Percentiles rank a stretch among this genome's conserved stretches.
Evolutionary conservation across 805 yeast species (phyloP).

Genomic region (Metschnikowia aberdeeniae): DNA sequence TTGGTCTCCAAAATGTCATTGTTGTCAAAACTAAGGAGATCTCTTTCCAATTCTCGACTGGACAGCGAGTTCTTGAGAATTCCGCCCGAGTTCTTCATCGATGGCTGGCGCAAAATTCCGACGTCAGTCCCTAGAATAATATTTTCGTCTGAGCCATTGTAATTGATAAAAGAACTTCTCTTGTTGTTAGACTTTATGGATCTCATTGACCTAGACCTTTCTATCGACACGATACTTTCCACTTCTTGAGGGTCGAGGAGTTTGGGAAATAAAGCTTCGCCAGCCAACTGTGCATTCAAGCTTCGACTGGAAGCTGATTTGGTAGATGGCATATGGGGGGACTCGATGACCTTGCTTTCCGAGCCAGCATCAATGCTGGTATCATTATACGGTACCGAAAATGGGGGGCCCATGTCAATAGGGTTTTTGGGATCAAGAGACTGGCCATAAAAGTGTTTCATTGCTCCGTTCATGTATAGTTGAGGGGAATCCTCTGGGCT

Average conservation of each 20-base stretch:
- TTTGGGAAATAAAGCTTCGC: conserved; percentile 67
- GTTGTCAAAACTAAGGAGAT: conserved; percentile 10
- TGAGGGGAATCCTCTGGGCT: not conserved
- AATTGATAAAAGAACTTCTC: conserved; percentile 37
- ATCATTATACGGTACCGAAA: conserved; percentile 20
- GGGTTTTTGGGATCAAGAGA: conserved; percentile 8
- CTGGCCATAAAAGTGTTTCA: conserved; percentile 7
- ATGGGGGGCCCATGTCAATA: conserved; percentile 30
- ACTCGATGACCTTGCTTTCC: not conserved
- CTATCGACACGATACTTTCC: conserved; percentile 68
- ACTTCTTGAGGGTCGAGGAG: conserved; percentile 63
- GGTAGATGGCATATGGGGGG: not conserved
- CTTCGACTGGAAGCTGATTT: conserved; percentile 2
- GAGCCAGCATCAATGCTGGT: not conserved
- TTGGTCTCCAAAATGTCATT: conserved; percentile 1
- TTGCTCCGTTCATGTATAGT: not conserved
- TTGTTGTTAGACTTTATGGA: conserved; percentile 41
- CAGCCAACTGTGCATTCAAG: conserved; percentile 26
- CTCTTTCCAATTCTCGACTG: conserved; percentile 17
- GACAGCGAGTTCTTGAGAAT: conserved; percentile 36
- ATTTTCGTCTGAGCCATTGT: conserved; percentile 40
- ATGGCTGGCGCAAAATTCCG: conserved; percentile 15
- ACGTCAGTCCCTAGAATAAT: conserved; percentile 25
- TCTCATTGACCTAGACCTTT: conserved; percentile 57
- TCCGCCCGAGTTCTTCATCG: conserved; percentile 32